phyloP scores from a whole-genome alignment of 2,329 filamentous ascomycete genomes.

The Fusarium armeniacum region DNA sequence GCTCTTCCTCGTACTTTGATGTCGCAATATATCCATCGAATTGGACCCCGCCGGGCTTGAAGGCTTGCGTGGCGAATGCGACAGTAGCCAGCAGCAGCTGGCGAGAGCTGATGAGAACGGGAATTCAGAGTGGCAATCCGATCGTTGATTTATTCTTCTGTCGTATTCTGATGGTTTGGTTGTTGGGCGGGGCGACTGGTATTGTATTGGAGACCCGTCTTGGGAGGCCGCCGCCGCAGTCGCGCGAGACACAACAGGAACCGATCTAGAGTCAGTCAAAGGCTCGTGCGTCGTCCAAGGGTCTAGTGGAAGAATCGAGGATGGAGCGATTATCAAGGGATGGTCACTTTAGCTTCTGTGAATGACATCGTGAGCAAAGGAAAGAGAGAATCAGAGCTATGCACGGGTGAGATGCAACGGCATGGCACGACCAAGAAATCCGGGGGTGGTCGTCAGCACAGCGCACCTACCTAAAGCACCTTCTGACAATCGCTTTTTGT shows the following conservation, averaged over 20 bases:
- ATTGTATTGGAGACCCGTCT: slow-evolving; percentile 30
- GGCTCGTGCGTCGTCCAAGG: slow-evolving; percentile 36
- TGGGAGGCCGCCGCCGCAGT: slow-evolving; percentile 50
- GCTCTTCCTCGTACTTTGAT: slow-evolving; percentile 43
- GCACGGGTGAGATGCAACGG: slow-evolving; percentile 29
- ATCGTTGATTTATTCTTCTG: slow-evolving; percentile 33
- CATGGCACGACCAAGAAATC: slow-evolving; percentile 39
- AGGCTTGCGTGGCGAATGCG: slow-evolving; percentile 27
- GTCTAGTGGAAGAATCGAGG: slow-evolving; percentile 19
- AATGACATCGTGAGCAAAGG: slow-evolving; percentile 43
- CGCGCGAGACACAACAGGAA: slow-evolving; percentile 34
- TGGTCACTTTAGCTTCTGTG: slow-evolving; percentile 27
- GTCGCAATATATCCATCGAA: slow-evolving; percentile 45
- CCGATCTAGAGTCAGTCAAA: slow-evolving; percentile 35
- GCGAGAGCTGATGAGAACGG: slow-evolving; percentile 40
- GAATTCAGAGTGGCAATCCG: slow-evolving; percentile 29
- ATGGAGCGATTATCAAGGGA: slow-evolving; percentile 17
- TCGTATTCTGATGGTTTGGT: slow-evolving; percentile 30
- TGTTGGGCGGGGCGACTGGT: slow-evolving; percentile 42
- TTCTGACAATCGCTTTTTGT: slow-evolving; percentile 39
- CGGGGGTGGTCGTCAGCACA: slow-evolving; percentile 42
- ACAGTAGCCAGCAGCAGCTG: slow-evolving; percentile 41
- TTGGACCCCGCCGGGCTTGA: slow-evolving; percentile 25
- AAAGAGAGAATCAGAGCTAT: slow-evolving; percentile 22
- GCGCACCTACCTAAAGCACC: slow-evolving; percentile 18